Evolutionary conservation across 176 grass and related monocot genomes (phyloP), one percentile per base, ranked within the genome.

Genomic region (Juncus effusus): DNA sequence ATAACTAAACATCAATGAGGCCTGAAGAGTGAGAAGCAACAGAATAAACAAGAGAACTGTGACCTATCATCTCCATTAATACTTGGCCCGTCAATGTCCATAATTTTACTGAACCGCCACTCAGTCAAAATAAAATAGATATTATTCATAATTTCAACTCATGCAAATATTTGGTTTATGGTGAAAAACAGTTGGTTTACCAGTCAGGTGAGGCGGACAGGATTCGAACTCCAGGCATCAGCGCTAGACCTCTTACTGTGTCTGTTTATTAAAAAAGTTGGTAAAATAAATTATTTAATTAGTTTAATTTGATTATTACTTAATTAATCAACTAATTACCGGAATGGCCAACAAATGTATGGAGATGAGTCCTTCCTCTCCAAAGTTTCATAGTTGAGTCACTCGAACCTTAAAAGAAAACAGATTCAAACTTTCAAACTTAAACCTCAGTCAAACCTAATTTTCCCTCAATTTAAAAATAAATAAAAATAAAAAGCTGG

Each of bases 11-110:
- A n/a, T n/a, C 94, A 92, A 99, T 74, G 59, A 89, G 75, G 78
- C 94, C 94, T 52, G 88, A 99, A 15, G 83, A 82, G 82, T 99
- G 83, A 42, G 80, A 77, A 44, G 87, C 88, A 16, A 99, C 88
- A 51, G 88, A 97, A 89, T 99, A 99, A 62, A 99, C 83, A 57
- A 99, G 88, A 84, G 94, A 99, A 74, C 82, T 86, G 67, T 99
- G 94, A 10, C 88, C 94, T 42, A 84, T 70, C 94, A 99, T 88
- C 70, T 99, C 94, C 85, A 99, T 64, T 38, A 93, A 60, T n/a
- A 87, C 75, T 66, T 97, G 88, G 55, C 94, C 83, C 3, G 88
- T 92, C 69, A 97, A 80, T 53, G 88, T 64, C 94, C 94, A 93
- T 80, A 97, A 76, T 67, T 92, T 97, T 64, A 97, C 63, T 3